A percentile compares a stretch with the other conserved stretches of the same genome.
Evolutionary conservation across 2,329 filamentous ascomycete species (phyloP).

Genomic region (Cryphonectria naterciae): DNA sequence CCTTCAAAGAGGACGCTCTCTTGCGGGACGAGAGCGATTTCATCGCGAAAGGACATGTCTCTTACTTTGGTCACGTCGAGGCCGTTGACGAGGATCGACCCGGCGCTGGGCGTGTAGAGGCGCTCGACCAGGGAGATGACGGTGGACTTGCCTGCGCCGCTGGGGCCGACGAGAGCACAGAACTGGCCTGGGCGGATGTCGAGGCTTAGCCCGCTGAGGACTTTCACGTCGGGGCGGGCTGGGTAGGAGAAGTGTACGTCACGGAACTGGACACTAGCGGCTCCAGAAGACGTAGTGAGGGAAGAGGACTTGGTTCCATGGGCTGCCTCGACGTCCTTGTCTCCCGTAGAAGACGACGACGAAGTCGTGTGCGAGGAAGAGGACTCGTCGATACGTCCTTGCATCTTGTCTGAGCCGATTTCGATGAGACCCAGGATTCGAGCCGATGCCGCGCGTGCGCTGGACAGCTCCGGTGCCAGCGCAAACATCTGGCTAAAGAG

Average conservation of each 20-base stretch:
- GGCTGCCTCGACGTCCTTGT: constrained; percentile 36
- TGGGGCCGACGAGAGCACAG: constrained; percentile 50
- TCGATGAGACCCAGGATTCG: constrained; percentile 42
- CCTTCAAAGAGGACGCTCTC: constrained; percentile 48
- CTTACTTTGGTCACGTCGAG: constrained; percentile 38
- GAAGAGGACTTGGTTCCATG: constrained; percentile 32
- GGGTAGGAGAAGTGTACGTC: constrained; percentile 65
- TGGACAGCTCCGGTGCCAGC: constrained; percentile 60
- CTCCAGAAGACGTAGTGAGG: background rate
- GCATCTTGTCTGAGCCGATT: constrained; percentile 24
- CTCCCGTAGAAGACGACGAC: background rate
- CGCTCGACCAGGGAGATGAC: constrained; percentile 54
- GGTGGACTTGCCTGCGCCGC: constrained; percentile 53
- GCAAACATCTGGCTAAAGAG: constrained; percentile 63
- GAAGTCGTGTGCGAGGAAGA: background rate
- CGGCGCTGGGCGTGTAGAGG: constrained; percentile 56
- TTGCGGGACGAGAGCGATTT: constrained; percentile 45
- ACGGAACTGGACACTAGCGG: constrained; percentile 50
- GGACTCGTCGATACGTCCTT: constrained; percentile 5
- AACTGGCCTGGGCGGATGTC: constrained; percentile 44
- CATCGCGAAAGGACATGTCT: constrained; percentile 39
- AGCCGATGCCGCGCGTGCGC: constrained; percentile 51
- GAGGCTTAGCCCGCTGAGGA: constrained; percentile 47
- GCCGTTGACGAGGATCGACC: constrained; percentile 56
- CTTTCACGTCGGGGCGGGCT: constrained; percentile 56